Conservation (phyloP, 2,329 filamentous ascomycete species). For the Penicillium sp. region DNA sequence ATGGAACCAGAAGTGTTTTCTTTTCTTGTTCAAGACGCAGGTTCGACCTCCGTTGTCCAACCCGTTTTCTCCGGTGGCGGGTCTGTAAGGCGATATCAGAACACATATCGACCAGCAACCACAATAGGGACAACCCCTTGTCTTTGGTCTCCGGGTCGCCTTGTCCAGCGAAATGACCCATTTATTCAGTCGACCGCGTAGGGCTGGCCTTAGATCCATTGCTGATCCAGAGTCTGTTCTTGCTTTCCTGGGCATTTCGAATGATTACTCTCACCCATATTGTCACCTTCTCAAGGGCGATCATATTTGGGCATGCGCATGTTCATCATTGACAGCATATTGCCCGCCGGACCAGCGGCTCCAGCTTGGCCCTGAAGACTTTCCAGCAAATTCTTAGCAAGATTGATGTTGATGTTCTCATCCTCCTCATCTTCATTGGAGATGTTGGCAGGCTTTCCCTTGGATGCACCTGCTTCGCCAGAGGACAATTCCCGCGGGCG, state of each 20-base stretch:
- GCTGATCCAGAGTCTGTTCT: neutral
- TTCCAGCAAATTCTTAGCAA: slow-evolving; percentile 87
- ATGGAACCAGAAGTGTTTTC: neutral
- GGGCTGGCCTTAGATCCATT: neutral
- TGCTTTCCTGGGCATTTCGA: neutral
- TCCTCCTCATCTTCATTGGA: slow-evolving; percentile 41
- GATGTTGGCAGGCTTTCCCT: slow-evolving; percentile 27
- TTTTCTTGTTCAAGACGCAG: neutral
- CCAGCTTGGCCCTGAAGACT: slow-evolving; percentile 90
- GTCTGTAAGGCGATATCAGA: neutral
- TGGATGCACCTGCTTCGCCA: slow-evolving; percentile 20
- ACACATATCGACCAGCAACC: neutral
- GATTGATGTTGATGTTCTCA: slow-evolving; percentile 77
- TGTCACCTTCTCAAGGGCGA: slow-evolving; percentile 18
- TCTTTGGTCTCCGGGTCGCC: neutral
- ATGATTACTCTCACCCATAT: neutral
- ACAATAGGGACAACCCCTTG: neutral
- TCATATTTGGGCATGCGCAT: slow-evolving; percentile 78
- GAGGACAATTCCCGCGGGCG: slow-evolving; percentile 16
- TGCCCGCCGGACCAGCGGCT: slow-evolving; percentile 79
- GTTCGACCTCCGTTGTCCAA: neutral
- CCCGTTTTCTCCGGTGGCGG: neutral
- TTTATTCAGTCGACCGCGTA: neutral
- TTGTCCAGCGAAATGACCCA: neutral
- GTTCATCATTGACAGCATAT: slow-evolving; percentile 83